Percentiles rank a stretch among this genome's conserved stretches.
Conservation (phyloP, 1,284 basidiomycete species). For the Pterulicium gracile region DNA sequence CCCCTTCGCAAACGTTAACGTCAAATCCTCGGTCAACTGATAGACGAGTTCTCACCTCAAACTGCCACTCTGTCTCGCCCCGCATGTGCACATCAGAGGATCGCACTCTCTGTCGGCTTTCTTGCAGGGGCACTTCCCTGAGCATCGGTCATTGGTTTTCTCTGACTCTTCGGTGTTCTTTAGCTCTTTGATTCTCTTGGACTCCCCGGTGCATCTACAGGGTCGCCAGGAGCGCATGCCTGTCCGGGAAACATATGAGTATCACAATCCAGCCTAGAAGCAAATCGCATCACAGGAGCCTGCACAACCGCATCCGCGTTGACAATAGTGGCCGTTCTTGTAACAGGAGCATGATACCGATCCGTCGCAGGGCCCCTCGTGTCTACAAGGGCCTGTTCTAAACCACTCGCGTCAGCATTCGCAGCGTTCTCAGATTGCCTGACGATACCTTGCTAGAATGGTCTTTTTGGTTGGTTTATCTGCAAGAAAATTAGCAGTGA, state of each 20-base stretch:
- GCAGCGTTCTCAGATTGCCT: background rate
- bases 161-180: too few species aligned
- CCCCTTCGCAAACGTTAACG: too few species aligned
- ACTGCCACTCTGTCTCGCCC: too few species aligned
- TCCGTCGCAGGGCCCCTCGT: background rate
- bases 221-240: conserved; percentile 12
- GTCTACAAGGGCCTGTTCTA: background rate
- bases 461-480: background rate
- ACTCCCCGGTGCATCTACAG: background rate
- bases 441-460: background rate
- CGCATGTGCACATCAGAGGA: too few species aligned
- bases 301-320: background rate
- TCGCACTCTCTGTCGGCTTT: too few species aligned
- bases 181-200: background rate
- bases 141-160: too few species aligned
- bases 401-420: background rate
- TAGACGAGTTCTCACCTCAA: too few species aligned
- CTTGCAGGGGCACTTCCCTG: too few species aligned
- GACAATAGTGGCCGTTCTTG: background rate
- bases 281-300: background rate
- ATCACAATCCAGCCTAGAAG: background rate
- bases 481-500: background rate
- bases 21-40: too few species aligned
- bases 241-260: conserved; percentile 3
- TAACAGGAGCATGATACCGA: background rate